These are phyloP conservation scores for Aspergillus puulaauensis DNA, from an alignment of 2,329 filamentous ascomycete genomes.

Conservation along the genomic window DNA sequence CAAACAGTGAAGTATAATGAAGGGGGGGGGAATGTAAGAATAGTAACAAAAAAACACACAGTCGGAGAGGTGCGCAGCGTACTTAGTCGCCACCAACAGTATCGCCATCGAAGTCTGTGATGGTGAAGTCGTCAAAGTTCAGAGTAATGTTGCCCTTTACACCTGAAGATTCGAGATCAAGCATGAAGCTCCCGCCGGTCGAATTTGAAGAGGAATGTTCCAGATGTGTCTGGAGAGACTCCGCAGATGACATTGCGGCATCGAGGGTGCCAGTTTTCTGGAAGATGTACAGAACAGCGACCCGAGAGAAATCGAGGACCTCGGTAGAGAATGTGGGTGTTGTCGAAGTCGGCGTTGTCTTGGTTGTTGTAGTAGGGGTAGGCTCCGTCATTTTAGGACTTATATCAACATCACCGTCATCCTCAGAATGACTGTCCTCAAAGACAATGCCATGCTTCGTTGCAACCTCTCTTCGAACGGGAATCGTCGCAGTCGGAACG, in stretches of 20 bases:
- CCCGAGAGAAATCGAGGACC: constrained; percentile 35
- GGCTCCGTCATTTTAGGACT: constrained; percentile 20
- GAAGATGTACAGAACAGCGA: constrained; percentile 44
- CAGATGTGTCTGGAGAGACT: constrained; percentile 34
- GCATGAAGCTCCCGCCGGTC: constrained; percentile 18
- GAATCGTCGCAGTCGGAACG: constrained; percentile 18
- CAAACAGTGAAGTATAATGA: background rate
- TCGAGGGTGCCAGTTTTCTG: constrained; percentile 33
- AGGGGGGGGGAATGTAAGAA: too few relatives aligned
- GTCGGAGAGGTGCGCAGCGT: background rate
- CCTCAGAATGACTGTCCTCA: constrained; percentile 19
- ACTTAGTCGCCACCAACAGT: constrained; percentile 24
- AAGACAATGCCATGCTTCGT: constrained; percentile 41
- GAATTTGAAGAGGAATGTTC: constrained; percentile 23
- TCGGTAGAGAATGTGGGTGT: constrained; percentile 18
- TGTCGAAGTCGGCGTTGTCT: constrained; percentile 19
- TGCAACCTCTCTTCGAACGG: constrained; percentile 25
- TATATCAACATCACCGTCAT: constrained; percentile 5
- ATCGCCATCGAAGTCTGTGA: constrained; percentile 23
- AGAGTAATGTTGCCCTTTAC: constrained; percentile 30
- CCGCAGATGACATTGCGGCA: constrained; percentile 29
- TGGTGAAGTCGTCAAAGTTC: constrained; percentile 37
- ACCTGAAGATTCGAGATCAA: constrained; percentile 22
- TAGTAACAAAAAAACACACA: background rate
- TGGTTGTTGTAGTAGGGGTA: constrained; percentile 25